Base-by-base conservation (phyloP, 202 grass and related monocot genomes). In the Carex sylvatica region DNA sequence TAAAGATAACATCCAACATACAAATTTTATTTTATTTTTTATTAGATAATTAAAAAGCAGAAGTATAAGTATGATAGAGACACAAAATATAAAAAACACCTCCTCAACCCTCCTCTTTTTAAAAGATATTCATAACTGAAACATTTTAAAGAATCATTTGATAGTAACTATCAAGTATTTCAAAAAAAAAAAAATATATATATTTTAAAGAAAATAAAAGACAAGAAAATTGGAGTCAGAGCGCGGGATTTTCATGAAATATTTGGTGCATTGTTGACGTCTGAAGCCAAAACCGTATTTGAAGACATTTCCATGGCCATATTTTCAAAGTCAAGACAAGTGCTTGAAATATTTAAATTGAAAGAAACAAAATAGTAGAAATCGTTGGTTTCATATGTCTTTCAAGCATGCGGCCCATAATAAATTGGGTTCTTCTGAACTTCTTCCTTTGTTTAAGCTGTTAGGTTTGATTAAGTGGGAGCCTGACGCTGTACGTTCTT, bases 381-480 rank as follows among this genome's bases (percentile, higher is more conserved):
- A 24, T 54, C 16, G 4, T 42, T 74, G 22, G 70, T 74, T 74
- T 74, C 5, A 53, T 74, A 53, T 74, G 30, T 53, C 2, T 74
- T 18, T 74, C 44, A 74, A 30, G 23, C 70, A 53, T 74, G 70
- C 26, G 44, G 70, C 19, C 13, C 14, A 24, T 72, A 47, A 72
- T 46, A 52, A 73, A 73, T 46, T 47, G 69, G 6, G 24, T 10
- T 62, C 19, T 11, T 73, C 9, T 66, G 24, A 66, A 67, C 64
- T 67, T 67, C 13, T 36, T 65, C 14, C 9, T 3, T 18, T 33
- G 10, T 51, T 3, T 51, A 52, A 74, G 20, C 6, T 74, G 42
- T 74, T 74, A 16, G 70, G 70, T 74, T 52, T 74, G 40, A 73
- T 53, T 74, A 52, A 36, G 31, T 40, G 13, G 15, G 70, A 23